These are phyloP conservation scores for Funneliformis caledonium DNA, from an alignment of 371 early-diverging fungal species.

Conservation along the genomic window DNA sequence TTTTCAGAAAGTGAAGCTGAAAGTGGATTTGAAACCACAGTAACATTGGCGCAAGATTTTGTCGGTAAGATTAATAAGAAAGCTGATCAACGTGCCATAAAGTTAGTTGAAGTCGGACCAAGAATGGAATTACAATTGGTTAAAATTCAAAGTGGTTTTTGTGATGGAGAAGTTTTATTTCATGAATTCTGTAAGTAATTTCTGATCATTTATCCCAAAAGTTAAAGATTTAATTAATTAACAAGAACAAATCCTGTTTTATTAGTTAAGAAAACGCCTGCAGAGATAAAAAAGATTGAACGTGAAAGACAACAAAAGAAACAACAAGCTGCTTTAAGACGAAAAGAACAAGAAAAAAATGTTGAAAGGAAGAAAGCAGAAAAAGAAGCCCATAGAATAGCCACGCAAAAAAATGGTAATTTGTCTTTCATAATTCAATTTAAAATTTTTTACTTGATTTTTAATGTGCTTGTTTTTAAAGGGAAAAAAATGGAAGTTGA, in stretches of 20 bases:
- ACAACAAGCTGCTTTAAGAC: constrained; percentile 69
- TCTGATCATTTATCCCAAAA: background rate
- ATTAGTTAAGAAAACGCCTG: constrained; percentile 71
- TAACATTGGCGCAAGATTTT: constrained; percentile 83
- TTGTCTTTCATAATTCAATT: background rate
- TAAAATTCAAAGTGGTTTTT: constrained; percentile 92
- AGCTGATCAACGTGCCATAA: constrained; percentile 85
- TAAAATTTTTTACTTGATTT: background rate
- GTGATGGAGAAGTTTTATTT: constrained; percentile 91
- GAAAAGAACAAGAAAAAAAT: constrained; percentile 80
- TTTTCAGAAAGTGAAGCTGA: constrained; percentile 93
- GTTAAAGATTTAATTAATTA: background rate
- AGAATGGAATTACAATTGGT: constrained; percentile 84
- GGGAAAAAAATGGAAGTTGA: constrained; percentile 50
- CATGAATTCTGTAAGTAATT: constrained; percentile 66
- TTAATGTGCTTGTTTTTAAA: constrained; percentile 39
- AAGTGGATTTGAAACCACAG: constrained; percentile 80
- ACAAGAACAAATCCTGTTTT: constrained; percentile 10
- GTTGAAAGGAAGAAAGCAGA: constrained; percentile 77
- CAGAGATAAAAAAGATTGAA: constrained; percentile 69
- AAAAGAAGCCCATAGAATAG: constrained; percentile 53
- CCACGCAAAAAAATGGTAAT: constrained; percentile 21
- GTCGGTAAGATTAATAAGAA: constrained; percentile 74
- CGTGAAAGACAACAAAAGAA: constrained; percentile 59
- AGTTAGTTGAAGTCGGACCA: constrained; percentile 91